Percentiles rank a stretch among this genome's conserved stretches.
phyloP scores from a whole-genome alignment of 1,139 yeast species.

The Pneumocystis oryctolagi region DNA sequence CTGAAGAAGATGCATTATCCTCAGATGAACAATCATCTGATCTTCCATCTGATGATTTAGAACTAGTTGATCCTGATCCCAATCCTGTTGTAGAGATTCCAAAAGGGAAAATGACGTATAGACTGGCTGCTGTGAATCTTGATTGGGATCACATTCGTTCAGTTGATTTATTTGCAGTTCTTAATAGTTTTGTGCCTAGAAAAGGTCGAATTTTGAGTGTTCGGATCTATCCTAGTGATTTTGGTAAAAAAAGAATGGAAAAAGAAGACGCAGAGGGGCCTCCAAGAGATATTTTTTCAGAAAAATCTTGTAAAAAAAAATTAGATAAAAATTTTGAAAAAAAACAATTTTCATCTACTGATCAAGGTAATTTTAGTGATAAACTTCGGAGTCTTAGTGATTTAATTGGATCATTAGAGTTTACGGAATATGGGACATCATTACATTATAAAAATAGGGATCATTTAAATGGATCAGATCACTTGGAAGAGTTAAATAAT shows the following conservation, averaged over 20 bases:
- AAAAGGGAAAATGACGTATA: constrained; percentile 67
- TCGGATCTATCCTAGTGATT: constrained; percentile 76
- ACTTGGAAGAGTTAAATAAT: background rate
- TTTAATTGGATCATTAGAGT: background rate
- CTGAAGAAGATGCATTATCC: background rate
- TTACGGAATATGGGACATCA: background rate
- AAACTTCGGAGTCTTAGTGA: background rate
- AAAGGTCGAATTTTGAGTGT: constrained; percentile 59
- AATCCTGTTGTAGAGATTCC: constrained; percentile 63
- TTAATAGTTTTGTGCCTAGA: constrained; percentile 69
- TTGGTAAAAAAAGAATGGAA: constrained; percentile 84
- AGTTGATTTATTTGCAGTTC: constrained; percentile 77
- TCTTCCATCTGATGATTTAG: constrained; percentile 22
- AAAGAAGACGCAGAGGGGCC: constrained; percentile 89
- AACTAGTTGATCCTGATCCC: constrained; percentile 37
- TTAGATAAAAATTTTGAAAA: constrained; percentile 26
- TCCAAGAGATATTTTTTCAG: constrained; percentile 59
- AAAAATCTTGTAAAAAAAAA: background rate
- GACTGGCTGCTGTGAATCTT: constrained; percentile 84
- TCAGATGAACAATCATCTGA: constrained; percentile 10
- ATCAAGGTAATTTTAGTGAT: background rate
- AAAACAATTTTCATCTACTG: background rate
- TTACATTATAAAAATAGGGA: background rate
- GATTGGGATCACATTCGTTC: constrained; percentile 94
- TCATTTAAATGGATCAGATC: background rate